Evolutionary conservation across 768 basidiomycete species (phyloP), one percentile per base, ranked within the genome.

Genomic region (Boletus tylopilopsis): DNA sequence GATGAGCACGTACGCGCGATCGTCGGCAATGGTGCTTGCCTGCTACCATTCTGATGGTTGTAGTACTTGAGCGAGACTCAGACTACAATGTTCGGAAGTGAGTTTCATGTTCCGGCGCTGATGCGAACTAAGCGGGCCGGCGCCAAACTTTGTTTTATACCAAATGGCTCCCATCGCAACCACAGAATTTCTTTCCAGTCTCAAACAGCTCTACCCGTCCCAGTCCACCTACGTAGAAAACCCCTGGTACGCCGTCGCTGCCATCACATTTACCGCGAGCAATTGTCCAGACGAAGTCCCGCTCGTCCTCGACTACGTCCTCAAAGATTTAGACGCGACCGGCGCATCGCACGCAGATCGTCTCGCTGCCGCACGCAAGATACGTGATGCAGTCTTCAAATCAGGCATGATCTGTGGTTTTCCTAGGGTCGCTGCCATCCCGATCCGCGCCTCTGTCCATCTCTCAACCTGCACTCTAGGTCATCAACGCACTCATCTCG

Each of bases 321-420:
- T 81, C 38, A 48, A 68, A 3, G 78, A 81, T 40, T 64, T 81
- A 1, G 66, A 71, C 48, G 54, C 58, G 10, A 59, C 67, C 46
- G 24, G 51, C 47, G 62, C 58, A 50, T 19, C 52, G 1, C 58
- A 66, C 8, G 61, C 69, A 16, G 73, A 81, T 48, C 69, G 64
- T 35, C 59, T 71, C 21, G 38, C 71, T 8, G 68, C 85, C 3
- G 77, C 77, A 33, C 72, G 76, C 45, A 82, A 75, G 55, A 63
- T 85, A n/a, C 70, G 81, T 25, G 85, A 87, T 51, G 78, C 76
- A 1, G 53, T 86, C 6, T 77, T 87, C 67, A 84, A 84, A 59
- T 73, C 78, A 5, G 84, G 81, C 4, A 58, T 82, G 54, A 71
- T 77, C 18, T 70, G 71, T 45, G 85, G 84, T 8, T 80, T 78